Evolutionary conservation across 1,139 yeast genomes (phyloP).

Genomic region (Hemisphaericaspora lyxosophila): DNA sequence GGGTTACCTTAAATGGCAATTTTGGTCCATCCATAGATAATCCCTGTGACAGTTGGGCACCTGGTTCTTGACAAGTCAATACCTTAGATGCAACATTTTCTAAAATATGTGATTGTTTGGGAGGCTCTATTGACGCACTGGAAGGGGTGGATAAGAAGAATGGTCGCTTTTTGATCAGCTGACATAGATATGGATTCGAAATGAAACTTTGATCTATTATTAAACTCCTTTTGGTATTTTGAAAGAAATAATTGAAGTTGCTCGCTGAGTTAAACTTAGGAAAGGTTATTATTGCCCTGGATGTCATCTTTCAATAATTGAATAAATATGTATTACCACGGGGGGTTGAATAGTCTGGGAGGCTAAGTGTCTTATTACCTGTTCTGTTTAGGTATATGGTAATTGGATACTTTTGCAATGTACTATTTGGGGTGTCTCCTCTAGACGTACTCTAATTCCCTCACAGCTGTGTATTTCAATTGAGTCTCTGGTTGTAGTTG

Average conservation of each 20-base stretch:
- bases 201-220: constrained; percentile 36
- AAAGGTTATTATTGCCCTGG: constrained; percentile 16
- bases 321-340: too few relatives aligned
- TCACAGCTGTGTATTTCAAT: too few relatives aligned
- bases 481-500: neutral
- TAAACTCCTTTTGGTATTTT: constrained; percentile 35
- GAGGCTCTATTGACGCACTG: neutral
- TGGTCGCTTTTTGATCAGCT: constrained; percentile 7
- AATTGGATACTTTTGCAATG: too few relatives aligned
- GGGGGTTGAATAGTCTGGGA: too few relatives aligned
- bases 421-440: too few relatives aligned
- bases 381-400: too few relatives aligned
- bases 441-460: too few relatives aligned
- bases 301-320: too few relatives aligned
- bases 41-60: constrained; percentile 25
- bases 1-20: constrained; percentile 61
- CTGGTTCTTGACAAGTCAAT: constrained; percentile 41
- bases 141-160: constrained; percentile 2
- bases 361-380: too few relatives aligned
- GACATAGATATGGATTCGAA: constrained; percentile 29
- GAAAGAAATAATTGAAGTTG: constrained; percentile 41
- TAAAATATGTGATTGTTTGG: constrained; percentile 12
- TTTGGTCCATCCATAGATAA: constrained; percentile 10
- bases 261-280: constrained; percentile 31
- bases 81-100: constrained; percentile 37